Evolutionary conservation across 2,329 filamentous ascomycete genomes (phyloP).

Genomic region (Fusarium caatingaense): DNA sequence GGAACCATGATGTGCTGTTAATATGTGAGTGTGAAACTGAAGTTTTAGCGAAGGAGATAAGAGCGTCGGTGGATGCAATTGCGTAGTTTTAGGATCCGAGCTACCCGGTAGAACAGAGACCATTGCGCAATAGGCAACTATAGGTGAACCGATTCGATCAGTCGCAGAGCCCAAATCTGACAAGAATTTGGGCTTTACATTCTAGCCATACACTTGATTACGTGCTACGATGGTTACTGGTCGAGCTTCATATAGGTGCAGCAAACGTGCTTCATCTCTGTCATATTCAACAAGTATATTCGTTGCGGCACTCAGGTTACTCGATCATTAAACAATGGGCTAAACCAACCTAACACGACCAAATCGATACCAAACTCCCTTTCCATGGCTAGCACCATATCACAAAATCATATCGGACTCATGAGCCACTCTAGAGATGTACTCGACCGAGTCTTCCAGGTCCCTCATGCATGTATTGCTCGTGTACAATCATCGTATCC

Average conservation of each 20-base stretch:
- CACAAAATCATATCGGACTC: not conserved
- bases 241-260: not conserved
- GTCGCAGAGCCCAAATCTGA: not conserved
- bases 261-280: not conserved
- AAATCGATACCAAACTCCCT: constrained; percentile 25
- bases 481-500: not conserved
- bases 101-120: constrained; percentile 16
- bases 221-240: not conserved
- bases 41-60: not conserved
- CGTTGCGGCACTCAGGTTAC: constrained; percentile 20
- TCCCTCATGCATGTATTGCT: not conserved
- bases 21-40: not conserved
- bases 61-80: not conserved
- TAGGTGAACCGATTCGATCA: not conserved
- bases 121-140: not conserved
- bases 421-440: constrained; percentile 23
- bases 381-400: constrained; percentile 23
- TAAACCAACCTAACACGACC: constrained; percentile 15
- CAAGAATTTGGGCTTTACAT: not conserved
- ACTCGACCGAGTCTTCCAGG: not conserved
- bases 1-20: constrained; percentile 33
- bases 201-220: not conserved
- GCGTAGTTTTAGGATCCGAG: not conserved
- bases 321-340: constrained; percentile 22
- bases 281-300: constrained; percentile 13